These are phyloP conservation scores for Hyaloperonospora brassicae DNA, from an alignment of 352 stramenopile species.

Conservation along the genomic window DNA sequence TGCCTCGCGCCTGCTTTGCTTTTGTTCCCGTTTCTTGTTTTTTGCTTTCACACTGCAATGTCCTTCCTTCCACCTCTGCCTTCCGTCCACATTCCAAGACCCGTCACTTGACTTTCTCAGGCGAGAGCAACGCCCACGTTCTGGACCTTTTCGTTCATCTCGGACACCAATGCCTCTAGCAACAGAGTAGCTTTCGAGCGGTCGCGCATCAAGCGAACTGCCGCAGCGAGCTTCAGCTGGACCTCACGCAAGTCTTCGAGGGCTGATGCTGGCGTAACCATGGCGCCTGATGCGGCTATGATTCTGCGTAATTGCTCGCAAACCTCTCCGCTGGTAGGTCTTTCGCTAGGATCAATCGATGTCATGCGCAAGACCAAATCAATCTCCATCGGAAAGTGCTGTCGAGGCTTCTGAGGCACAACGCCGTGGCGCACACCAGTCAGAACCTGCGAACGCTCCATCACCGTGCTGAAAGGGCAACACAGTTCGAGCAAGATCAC, in stretches of 20 bases:
- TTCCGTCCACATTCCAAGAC: not conserved
- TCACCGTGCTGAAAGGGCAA: conserved; percentile 77
- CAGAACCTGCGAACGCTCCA: conserved; percentile 79
- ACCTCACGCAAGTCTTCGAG: conserved; percentile 61
- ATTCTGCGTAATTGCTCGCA: conserved; percentile 45
- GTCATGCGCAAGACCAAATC: conserved; percentile 71
- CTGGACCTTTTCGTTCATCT: conserved; percentile 68
- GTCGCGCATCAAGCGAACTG: conserved; percentile 50
- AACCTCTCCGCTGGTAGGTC: conserved; percentile 51
- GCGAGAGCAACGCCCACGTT: conserved; percentile 49
- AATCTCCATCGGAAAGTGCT: conserved; percentile 64
- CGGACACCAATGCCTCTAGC: conserved; percentile 50
- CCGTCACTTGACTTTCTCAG: conserved; percentile 18
- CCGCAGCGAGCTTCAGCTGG: conserved; percentile 42
- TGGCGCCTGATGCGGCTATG: conserved; percentile 25
- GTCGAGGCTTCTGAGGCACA: conserved; percentile 54
- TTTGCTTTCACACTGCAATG: not conserved
- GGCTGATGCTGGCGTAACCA: conserved; percentile 35
- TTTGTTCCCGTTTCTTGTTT: too few species aligned
- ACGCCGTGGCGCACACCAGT: conserved; percentile 71
- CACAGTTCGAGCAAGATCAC: conserved; percentile 82
- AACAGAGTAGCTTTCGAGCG: conserved; percentile 51
- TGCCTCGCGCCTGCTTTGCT: too few species aligned
- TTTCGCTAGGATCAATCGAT: conserved; percentile 56
- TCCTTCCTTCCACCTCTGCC: not conserved